Evolutionary conservation across 768 basidiomycete species (phyloP).

Genomic region (Pleurotus salmoneostramineus): DNA sequence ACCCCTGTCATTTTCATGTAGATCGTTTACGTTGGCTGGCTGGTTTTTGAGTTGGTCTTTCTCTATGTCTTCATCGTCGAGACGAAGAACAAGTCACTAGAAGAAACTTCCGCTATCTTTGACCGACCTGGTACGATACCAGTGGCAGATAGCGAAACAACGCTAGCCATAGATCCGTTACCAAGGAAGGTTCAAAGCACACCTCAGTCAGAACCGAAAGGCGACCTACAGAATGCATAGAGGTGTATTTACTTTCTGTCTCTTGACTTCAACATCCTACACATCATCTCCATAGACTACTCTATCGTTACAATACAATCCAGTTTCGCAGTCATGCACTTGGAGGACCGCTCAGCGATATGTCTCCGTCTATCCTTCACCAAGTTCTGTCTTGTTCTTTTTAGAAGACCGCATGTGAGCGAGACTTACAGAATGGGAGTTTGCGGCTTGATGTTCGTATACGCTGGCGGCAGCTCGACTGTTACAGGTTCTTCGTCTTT

Average conservation of each 20-base stretch:
- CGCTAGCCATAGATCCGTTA: neutral
- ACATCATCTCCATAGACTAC: neutral
- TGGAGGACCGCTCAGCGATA: too few relatives aligned
- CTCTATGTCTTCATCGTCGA: conserved; percentile 66
- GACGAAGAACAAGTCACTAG: conserved; percentile 69
- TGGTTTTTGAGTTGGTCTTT: conserved; percentile 62
- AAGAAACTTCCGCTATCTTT: conserved; percentile 78
- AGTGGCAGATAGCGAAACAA: neutral
- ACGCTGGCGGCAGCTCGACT: conserved; percentile 81
- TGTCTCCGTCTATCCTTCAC: too few relatives aligned
- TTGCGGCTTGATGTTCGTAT: conserved; percentile 53
- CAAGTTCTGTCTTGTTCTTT: too few relatives aligned
- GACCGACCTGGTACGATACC: conserved; percentile 26
- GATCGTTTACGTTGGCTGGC: conserved; percentile 71
- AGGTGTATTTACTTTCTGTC: neutral
- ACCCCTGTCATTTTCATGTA: conserved; percentile 12
- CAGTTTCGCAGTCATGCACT: too few relatives aligned
- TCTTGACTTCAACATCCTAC: neutral
- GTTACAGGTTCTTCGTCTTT: conserved; percentile 55
- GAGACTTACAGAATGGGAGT: neutral
- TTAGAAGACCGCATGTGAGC: too few relatives aligned
- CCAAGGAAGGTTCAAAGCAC: neutral
- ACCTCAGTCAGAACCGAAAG: neutral
- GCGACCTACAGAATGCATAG: neutral
- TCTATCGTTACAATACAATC: too few relatives aligned